phyloP scores from a whole-genome alignment of 495 filamentous ascomycete genomes.

The Daldinia caldariorum region DNA sequence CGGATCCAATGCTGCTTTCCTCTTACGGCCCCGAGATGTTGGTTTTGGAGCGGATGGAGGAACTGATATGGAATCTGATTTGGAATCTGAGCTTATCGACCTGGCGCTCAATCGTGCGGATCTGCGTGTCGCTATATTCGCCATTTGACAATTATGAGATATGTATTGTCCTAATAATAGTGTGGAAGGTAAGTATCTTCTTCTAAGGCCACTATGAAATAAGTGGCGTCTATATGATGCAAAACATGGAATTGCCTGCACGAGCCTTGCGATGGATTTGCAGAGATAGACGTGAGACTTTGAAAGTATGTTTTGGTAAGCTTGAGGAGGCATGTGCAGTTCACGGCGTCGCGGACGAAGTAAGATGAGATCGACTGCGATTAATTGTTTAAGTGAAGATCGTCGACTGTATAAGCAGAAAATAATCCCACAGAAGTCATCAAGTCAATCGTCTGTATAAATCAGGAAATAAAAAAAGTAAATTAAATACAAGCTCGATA shows the following conservation, averaged over 20 bases:
- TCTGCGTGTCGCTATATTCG: slow-evolving; percentile 63
- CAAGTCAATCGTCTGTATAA: background rate
- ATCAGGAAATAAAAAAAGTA: background rate
- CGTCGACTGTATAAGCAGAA: slow-evolving; percentile 9
- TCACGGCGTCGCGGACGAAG: background rate
- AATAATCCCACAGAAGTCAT: background rate
- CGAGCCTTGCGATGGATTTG: background rate
- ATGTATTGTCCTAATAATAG: background rate
- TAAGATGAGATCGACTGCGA: slow-evolving; percentile 15
- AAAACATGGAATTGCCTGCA: background rate
- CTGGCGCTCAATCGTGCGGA: slow-evolving; percentile 66
- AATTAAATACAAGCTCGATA: background rate
- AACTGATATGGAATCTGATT: slow-evolving; percentile 24
- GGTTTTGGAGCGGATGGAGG: slow-evolving; percentile 29
- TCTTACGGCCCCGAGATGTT: slow-evolving; percentile 41
- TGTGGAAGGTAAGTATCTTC: background rate
- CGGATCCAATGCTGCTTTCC: slow-evolving; percentile 45
- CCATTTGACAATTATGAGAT: slow-evolving; percentile 9
- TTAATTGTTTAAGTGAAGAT: slow-evolving; percentile 23
- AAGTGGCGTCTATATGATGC: slow-evolving; percentile 1
- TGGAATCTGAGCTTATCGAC: slow-evolving; percentile 30
- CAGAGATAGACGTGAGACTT: background rate
- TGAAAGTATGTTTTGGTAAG: background rate
- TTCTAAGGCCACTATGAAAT: background rate
- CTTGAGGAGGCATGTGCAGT: slow-evolving; percentile 21